Base-by-base conservation (phyloP, 148 eudicot genomes). In the Cornus kousa region DNA sequence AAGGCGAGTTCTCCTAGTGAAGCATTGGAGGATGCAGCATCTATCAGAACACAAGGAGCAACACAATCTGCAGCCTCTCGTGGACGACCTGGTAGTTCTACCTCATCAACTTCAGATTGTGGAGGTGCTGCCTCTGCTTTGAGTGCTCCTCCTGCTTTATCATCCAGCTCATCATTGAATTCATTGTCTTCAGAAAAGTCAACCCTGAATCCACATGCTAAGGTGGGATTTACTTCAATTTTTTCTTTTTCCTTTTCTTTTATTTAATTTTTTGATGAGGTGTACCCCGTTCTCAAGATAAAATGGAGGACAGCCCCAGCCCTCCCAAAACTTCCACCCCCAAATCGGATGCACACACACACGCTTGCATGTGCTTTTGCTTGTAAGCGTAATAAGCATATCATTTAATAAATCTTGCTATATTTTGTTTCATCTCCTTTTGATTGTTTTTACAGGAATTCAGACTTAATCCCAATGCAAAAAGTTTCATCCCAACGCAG, bases 181-280 rank as follows among this genome's bases (percentile, higher is more conserved):
- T 96, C 98, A n/a, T 69, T 91, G 73, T 82, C 95, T 76, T 96
- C 98, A 6, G 99, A 94, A 74, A 96, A 92, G 77, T 96, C 98
- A 59, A 88, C 90, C 4, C 79, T 96, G 80, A 96, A 96, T 86
- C 98, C 98, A 53, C 86, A 96, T 85, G 99, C 99, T 71, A 96
- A 96, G 98, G 99, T 93, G 40, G 28, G 73, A 13, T 73, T 73
- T 70, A 55, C 48, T 48, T 81, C 22, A 53, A 53, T 53, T 53
- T 53, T 48, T 53, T 53, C 59, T 11, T 12, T 53, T 53, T 16
- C 19, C 3, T 53, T 53, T 53, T 13, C 14, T 53, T 53, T 53
- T 53, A 12, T 53, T 53, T 11, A 0, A 11, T 12, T 53, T 53
- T 53, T 53, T 53, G 59, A 43, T 9, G 10, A 43, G 10, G 48